These are phyloP conservation scores for Theileria annulata DNA, from an alignment of 169 alveolate species.

Conservation along the genomic window DNA sequence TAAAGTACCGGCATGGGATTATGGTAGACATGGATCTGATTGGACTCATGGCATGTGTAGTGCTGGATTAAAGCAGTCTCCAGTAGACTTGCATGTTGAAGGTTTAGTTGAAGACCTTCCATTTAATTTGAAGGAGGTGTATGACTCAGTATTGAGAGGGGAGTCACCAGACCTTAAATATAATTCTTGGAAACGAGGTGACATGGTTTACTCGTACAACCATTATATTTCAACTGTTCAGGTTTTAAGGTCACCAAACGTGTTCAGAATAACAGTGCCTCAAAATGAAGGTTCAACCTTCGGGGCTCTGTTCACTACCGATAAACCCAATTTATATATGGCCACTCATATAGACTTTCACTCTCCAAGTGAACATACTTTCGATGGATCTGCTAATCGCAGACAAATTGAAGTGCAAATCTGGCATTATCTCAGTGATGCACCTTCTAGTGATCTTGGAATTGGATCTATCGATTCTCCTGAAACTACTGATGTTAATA, in stretches of 20 bases:
- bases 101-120: constrained; percentile 67
- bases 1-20: constrained; percentile 58
- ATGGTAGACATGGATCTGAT: constrained; percentile 77
- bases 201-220: constrained; percentile 76
- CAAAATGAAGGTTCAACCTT: constrained; percentile 67
- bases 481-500: constrained; percentile 49
- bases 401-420: constrained; percentile 84
- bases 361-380: constrained; percentile 85
- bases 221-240: constrained; percentile 67
- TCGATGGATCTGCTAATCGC: constrained; percentile 83
- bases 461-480: constrained; percentile 1
- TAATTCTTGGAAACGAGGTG: constrained; percentile 79
- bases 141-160: constrained; percentile 66
- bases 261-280: constrained; percentile 74
- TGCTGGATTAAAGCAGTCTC: constrained; percentile 78
- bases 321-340: constrained; percentile 73
- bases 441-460: constrained; percentile 20
- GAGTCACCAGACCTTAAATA: not conserved
- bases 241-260: constrained; percentile 73
- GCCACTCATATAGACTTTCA: constrained; percentile 82
- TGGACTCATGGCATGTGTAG: constrained; percentile 77
- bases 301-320: constrained; percentile 82
- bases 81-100: constrained; percentile 79
- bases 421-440: constrained; percentile 79
- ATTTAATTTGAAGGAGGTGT: constrained; percentile 64